Conservation (phyloP, 768 basidiomycete species). For the Auriscalpium orientale region DNA sequence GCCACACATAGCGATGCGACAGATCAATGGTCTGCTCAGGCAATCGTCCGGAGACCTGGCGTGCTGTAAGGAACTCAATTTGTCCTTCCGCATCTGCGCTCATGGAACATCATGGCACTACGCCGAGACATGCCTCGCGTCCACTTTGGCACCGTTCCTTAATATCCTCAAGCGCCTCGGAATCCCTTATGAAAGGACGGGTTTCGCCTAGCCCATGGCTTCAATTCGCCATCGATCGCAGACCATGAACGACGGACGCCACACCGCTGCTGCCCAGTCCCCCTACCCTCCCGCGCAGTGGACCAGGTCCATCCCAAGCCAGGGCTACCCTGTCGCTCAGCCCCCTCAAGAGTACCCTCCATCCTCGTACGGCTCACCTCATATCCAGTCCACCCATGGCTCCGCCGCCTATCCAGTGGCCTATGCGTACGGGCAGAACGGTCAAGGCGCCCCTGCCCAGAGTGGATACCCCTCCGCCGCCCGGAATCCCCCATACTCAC, state of each 20-base stretch:
- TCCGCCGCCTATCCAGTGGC: not conserved
- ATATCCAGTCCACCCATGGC: slow-evolving; percentile 2
- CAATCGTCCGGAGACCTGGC: not conserved
- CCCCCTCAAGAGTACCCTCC: slow-evolving; percentile 3
- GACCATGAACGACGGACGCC: slow-evolving; percentile 16
- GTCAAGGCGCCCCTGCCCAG: slow-evolving; percentile 6
- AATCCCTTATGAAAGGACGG: slow-evolving; percentile 16
- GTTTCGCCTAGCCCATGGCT: slow-evolving; percentile 2
- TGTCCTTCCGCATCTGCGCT: slow-evolving; percentile 9
- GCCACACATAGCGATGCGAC: not conserved
- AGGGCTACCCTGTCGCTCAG: slow-evolving; percentile 8
- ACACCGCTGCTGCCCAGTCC: slow-evolving; percentile 8
- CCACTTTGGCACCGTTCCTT: slow-evolving; percentile 12
- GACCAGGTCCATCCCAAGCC: slow-evolving; percentile 11
- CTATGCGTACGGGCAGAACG: slow-evolving; percentile 5
- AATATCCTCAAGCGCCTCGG: slow-evolving; percentile 11
- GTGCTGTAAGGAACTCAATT: slow-evolving; percentile 15
- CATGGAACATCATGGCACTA: slow-evolving; percentile 11
- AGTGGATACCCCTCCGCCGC: slow-evolving; percentile 4
- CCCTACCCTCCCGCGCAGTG: slow-evolving; percentile 9
- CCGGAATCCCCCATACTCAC: slow-evolving; percentile 5
- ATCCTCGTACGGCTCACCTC: slow-evolving; percentile 7
- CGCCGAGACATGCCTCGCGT: slow-evolving; percentile 1
- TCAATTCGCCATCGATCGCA: slow-evolving; percentile 5
- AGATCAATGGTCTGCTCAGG: not conserved